These are phyloP conservation scores for Parmelia sp. DNA, from an alignment of 495 filamentous ascomycete genomes.

Conservation along the genomic window DNA sequence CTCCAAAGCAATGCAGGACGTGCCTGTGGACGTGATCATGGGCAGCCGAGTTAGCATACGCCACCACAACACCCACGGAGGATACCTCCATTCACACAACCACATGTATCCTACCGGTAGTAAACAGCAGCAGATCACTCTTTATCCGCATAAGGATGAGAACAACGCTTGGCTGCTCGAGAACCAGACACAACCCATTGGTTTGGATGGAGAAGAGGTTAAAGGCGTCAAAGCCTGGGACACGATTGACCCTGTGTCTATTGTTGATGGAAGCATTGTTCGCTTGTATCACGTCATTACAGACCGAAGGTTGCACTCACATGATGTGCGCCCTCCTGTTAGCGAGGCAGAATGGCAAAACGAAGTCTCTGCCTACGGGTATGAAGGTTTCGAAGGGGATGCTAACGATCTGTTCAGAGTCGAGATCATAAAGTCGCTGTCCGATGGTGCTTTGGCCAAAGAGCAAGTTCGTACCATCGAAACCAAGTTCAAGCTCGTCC, in stretches of 20 bases:
- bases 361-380: conserved; percentile 95
- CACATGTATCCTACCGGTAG: conserved; percentile 97
- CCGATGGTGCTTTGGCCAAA: conserved; percentile 72
- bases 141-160: conserved; percentile 98
- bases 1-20: conserved; percentile 90
- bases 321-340: conserved; percentile 94
- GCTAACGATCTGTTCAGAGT: conserved; percentile 94
- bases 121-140: conserved; percentile 96
- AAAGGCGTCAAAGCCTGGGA: conserved; percentile 82
- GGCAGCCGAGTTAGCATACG: conserved; percentile 81
- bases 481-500: conserved; percentile 90
- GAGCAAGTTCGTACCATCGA: conserved; percentile 86
- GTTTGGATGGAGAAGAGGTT: conserved; percentile 63
- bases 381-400: conserved; percentile 93
- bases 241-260: conserved; percentile 55
- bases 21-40: conserved; percentile 83
- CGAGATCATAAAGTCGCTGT: conserved; percentile 88
- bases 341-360: conserved; percentile 98
- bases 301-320: conserved; percentile 85
- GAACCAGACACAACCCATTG: conserved; percentile 89
- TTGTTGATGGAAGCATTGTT: conserved; percentile 74
- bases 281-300: conserved; percentile 78
- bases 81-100: conserved; percentile 91
- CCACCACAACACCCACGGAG: conserved; percentile 94
- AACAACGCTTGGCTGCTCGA: conserved; percentile 93